phyloP scores from a whole-genome alignment of 371 early-diverging fungal genomes.

The Apophysomyces trapeziformis region DNA sequence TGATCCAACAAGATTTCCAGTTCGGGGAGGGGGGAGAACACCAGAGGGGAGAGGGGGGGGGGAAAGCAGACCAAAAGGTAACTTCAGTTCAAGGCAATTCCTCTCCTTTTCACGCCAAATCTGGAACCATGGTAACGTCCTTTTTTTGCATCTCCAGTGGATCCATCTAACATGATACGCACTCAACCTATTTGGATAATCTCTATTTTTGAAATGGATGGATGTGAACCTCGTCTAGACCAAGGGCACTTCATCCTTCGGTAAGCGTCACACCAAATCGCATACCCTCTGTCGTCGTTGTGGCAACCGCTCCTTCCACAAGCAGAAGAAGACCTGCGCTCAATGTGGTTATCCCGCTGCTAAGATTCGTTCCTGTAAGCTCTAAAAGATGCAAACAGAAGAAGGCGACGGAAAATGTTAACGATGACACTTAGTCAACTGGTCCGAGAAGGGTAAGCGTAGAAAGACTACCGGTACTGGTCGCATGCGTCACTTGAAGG shows the following conservation, averaged over 20 bases:
- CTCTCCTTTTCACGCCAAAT: constrained; percentile 5
- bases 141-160: background rate
- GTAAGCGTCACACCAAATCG: constrained; percentile 99
- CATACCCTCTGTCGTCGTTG: constrained; percentile 98
- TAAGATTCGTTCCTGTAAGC: constrained; percentile 93
- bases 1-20: background rate
- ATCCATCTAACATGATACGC: constrained; percentile 6
- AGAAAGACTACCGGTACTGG: constrained; percentile 99
- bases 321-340: constrained; percentile 99
- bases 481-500: constrained; percentile 95
- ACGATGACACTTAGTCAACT: constrained; percentile 66
- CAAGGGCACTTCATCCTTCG: constrained; percentile 99
- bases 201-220: background rate
- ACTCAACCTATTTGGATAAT: background rate
- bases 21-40: background rate
- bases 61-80: background rate
- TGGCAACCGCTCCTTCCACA: constrained; percentile 98
- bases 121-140: constrained; percentile 10
- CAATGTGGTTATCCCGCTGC: constrained; percentile 98
- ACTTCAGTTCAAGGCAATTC: background rate
- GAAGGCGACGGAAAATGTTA: background rate
- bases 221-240: constrained; percentile 57
- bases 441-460: constrained; percentile 94
- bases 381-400: background rate
- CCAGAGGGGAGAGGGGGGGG: background rate